Evolutionary conservation across 2,329 filamentous ascomycete species (phyloP), one percentile per base, ranked within the genome.

Genomic region (Diaporthe ilicicola): DNA sequence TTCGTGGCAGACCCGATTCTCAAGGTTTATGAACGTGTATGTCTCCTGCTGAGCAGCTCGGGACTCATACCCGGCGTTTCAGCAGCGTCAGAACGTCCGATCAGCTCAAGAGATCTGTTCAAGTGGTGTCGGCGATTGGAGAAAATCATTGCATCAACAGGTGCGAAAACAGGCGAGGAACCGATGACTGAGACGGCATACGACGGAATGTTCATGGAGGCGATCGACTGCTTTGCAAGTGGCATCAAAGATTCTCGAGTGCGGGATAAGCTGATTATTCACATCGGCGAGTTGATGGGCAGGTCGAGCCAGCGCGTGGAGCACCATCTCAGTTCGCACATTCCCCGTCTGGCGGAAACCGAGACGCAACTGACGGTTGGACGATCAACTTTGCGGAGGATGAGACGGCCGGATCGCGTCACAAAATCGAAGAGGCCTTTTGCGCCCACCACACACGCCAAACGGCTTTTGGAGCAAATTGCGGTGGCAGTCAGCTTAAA

Each of bases 171-270:
- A 29, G 90, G 90, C 13, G 86, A 89, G 24, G 93, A 96, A 78
- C 86, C 91, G 0, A 89, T 94, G 27, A 90, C 86, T n/a, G 93
- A 95, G 76, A 88, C 88, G 1, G 89, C 89, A 0, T 86, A 89
- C 74, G 92, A 98, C 77, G 90, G 92, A 76, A 97, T 98, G 81
- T 98, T 98, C 77, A 89, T 97, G 83, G 96, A 99, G 78, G 93
- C 94, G 0, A 87, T 96, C 66, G 96, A 99, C 80, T 97, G 95
- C 78, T 98, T 99, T 80, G 91, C 94, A 51, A 93, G 93, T 67
- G 94, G 92, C 78, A 85, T 96, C 55, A 91, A 92, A 12, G 92
- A 92, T 70, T 86, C 87, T 37, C 85, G 88, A 15, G 83, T 90
- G 37, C 89, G 90, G 62, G 82, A 84, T 56, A 81, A 84, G 5